These are phyloP conservation scores for Phalaenopsis hybrid DNA, from an alignment of 116 monocot species.

Conservation along the genomic window DNA sequence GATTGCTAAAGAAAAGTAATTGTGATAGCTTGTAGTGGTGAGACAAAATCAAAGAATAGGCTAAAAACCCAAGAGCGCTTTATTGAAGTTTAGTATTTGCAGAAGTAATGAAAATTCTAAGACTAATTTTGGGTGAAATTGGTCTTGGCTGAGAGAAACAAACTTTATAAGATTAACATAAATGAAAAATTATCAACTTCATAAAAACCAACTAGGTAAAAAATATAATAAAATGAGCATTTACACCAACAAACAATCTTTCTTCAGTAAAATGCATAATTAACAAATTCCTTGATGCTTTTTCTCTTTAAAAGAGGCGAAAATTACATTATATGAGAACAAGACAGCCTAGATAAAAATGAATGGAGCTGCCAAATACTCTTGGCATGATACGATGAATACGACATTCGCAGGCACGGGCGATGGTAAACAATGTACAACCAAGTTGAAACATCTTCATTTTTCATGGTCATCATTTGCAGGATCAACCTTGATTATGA, in stretches of 20 bases:
- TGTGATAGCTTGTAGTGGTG: too few species aligned
- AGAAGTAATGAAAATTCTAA: too few species aligned
- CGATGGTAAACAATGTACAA: constrained; percentile 26
- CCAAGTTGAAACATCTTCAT: constrained; percentile 12
- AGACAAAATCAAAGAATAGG: too few species aligned
- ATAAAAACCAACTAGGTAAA: background rate
- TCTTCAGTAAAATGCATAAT: background rate
- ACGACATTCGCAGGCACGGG: background rate
- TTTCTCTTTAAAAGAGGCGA: background rate
- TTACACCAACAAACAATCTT: background rate
- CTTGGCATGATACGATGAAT: background rate
- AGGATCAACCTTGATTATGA: constrained; percentile 70
- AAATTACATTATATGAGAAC: background rate
- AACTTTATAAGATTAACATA: background rate
- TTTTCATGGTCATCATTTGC: constrained; percentile 30
- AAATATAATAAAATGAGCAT: background rate
- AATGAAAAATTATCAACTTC: background rate
- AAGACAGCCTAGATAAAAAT: background rate
- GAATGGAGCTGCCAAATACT: background rate
- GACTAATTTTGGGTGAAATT: too few species aligned
- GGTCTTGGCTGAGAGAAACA: background rate
- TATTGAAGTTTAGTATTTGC: too few species aligned
- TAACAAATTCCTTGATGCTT: background rate
- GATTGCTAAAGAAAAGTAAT: too few species aligned
- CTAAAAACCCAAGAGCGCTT: too few species aligned